Base-by-base conservation (phyloP, 495 filamentous ascomycete species). In the Lichenothelia convexa region DNA sequence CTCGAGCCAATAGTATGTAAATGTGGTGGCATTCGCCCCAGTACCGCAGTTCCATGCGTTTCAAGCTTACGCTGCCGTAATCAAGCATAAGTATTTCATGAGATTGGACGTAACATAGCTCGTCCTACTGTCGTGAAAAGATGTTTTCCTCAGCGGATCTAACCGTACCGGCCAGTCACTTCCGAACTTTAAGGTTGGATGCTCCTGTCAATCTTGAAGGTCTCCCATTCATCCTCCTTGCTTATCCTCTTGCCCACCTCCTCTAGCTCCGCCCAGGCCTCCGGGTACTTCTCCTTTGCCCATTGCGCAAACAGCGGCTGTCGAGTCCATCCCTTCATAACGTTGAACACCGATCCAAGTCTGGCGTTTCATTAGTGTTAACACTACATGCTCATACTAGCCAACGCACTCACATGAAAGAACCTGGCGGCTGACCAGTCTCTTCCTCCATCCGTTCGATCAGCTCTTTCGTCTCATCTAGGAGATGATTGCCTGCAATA, bases 301-400 rank as follows among this genome's bases (percentile, higher is more conserved):
- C 82, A 93, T 20, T 65, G 55, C 48, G 80, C 71, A 29, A 93
- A 70, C 27, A 70, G 51, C n/a, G 65, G 56, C 47, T 83, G 78
- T 47, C 63, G 63, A 24, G 65, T 61, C 21, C 64, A 46, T 15
- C 65, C 65, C 0, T 66, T 70, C 3, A 77, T 64, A 1, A 71
- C 75, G 45, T 85, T 87, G 48, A 77, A 85, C 38, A 85, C 65
- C 8, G 73, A 62, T 12, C 72, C 78, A 31, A 87, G 56, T 20
- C 80, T 85, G 24, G 1, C 15, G 8, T 42, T 20, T 26, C 39
- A 62, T 47, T 24, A 49, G 24, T 21, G 9, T 12, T 18, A 4
- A n/a, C n/a, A 19, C 26, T 34, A 52, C 37, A 52, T 45, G 21
- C 21, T 23, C n/a, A 18, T 7, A 22, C 13, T 21, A 18, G 19